Base-by-base conservation (phyloP, 75 land plant species). In the Selaginella tamariscina region DNA sequence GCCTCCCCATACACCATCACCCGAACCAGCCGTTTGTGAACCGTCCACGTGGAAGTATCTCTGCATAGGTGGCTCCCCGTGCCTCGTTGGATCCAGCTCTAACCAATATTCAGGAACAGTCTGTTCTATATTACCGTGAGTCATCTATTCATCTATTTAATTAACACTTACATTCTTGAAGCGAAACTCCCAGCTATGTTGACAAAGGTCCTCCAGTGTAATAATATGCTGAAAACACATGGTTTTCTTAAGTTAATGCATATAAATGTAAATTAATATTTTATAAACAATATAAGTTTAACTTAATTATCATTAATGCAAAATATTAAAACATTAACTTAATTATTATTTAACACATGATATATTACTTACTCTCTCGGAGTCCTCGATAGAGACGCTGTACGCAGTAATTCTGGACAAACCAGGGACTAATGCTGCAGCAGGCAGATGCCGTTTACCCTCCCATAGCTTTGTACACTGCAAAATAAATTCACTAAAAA, bases 21-120 rank as follows among this genome's bases (percentile, higher is more conserved):
- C 69, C 22, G 82, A 78, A 33, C 81, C 82, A 44, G 89, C 86
- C 31, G 82, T 81, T 55, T 74, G 75, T 20, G 82, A 79, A 22
- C 89, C 89, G 68, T 86, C 82, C 0, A 74, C 68, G 55, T 86
- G 89, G 73, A 86, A 86, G 63, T 83, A 81, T 1, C 89, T 82
- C 26, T 74, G 80, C 89, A 84, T 82, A 1, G 69, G 82, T 32
- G 82, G 72, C 18, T 83, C 78, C 1, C 70, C 79, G 22, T 82
- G 84, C 60, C 73, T 69, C 54, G 75, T 74, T 9, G 89, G 89
- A 72, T 86, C 89, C 59, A 86, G 76, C 39, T 82, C 75, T 32
- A 63, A 80, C 89, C 89, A 86, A 66, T 82, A 86, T 27, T 68
- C 70, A 30, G 89, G 84, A 30, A 80, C 87, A n/a, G 65, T 64